Evolutionary conservation across 1,284 basidiomycete genomes (phyloP).

Genomic region (Coriolopsis trogii): DNA sequence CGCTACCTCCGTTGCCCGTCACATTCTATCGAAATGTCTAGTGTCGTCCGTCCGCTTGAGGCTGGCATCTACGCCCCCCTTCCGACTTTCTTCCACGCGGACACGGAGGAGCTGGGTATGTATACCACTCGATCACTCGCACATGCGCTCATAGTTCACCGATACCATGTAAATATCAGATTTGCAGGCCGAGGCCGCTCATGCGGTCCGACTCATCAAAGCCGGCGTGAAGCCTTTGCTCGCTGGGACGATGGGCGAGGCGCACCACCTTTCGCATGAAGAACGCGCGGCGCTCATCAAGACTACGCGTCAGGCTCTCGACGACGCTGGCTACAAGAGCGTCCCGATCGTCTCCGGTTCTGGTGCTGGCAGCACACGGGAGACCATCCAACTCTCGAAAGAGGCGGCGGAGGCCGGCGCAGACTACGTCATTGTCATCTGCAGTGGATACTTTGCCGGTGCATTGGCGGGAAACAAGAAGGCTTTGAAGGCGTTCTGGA

Average conservation of each 20-base stretch:
- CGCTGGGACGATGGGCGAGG: slow-evolving; percentile 85
- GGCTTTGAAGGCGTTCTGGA: slow-evolving; percentile 81
- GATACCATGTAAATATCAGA: slow-evolving; percentile 48
- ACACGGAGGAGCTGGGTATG: slow-evolving; percentile 82
- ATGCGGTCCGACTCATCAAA: slow-evolving; percentile 69
- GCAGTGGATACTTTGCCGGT: slow-evolving; percentile 86
- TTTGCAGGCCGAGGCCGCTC: slow-evolving; percentile 70
- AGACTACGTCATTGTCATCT: slow-evolving; percentile 84
- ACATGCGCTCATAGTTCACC: neutral
- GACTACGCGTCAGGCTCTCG: slow-evolving; percentile 73
- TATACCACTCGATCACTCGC: slow-evolving; percentile 3
- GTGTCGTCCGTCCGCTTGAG: slow-evolving; percentile 56
- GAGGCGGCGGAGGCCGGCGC: slow-evolving; percentile 83
- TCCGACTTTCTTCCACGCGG: slow-evolving; percentile 81
- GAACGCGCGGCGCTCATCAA: slow-evolving; percentile 76
- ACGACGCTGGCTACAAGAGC: slow-evolving; percentile 59
- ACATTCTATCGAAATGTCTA: slow-evolving; percentile 39
- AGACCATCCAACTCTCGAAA: slow-evolving; percentile 73
- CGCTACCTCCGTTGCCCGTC: slow-evolving; percentile 41
- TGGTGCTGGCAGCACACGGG: slow-evolving; percentile 80
- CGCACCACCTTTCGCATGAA: slow-evolving; percentile 74
- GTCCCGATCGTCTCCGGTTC: slow-evolving; percentile 83
- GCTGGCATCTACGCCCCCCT: slow-evolving; percentile 86
- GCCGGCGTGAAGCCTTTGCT: slow-evolving; percentile 80
- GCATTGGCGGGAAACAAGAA: slow-evolving; percentile 60